Conservation (phyloP, 208 protist genomes). For the Leptomonas pyrrhocoris region DNA sequence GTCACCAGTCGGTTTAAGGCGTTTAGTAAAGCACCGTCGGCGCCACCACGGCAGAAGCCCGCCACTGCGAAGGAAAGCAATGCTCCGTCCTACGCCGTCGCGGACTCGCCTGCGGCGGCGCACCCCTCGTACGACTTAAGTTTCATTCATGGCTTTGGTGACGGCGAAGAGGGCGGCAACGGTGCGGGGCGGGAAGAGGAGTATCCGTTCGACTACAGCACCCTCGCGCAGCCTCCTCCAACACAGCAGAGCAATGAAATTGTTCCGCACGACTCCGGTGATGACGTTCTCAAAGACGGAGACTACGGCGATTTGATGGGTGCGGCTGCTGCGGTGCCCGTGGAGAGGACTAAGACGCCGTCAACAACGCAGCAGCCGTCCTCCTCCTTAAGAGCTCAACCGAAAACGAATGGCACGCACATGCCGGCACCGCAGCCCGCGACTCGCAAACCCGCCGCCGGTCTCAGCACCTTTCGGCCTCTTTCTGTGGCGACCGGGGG, state of each 20-base stretch:
- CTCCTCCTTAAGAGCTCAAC: no score
- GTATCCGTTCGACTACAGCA: neutral
- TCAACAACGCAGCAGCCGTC: no score
- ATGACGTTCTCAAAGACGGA: neutral
- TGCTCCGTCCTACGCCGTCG: neutral
- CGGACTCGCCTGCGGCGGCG: neutral
- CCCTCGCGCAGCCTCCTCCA: neutral
- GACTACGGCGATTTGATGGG: neutral
- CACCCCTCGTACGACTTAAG: slow-evolving; percentile 12
- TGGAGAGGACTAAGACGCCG: no score
- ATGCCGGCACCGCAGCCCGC: neutral
- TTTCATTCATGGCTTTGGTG: neutral
- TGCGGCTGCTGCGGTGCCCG: neutral
- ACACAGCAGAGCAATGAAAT: neutral
- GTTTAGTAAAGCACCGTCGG: neutral
- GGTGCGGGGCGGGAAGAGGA: neutral
- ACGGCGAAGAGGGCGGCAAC: neutral
- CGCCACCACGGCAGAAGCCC: neutral
- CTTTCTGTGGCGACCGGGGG: neutral
- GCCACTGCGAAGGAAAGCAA: no score
- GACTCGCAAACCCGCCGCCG: neutral
- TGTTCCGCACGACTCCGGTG: neutral
- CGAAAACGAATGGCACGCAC: neutral
- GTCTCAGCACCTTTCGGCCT: neutral
- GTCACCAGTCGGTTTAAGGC: neutral